phyloP scores from a whole-genome alignment of 768 basidiomycete genomes.

The Mycena rosella region DNA sequence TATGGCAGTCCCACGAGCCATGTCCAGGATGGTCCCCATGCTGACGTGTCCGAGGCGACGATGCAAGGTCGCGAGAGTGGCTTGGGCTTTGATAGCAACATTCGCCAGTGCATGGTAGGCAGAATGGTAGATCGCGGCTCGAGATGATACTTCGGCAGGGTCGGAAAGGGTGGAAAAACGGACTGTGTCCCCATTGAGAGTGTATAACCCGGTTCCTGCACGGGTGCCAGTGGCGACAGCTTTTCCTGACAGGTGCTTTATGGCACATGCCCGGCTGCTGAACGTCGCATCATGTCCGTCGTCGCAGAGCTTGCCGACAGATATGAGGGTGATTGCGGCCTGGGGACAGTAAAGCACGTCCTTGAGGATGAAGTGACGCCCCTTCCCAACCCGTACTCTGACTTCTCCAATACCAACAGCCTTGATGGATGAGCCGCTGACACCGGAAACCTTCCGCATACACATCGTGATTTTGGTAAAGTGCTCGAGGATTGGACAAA shows the following conservation, averaged over 20 bases:
- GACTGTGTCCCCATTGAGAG: neutral
- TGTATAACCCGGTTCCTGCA: neutral
- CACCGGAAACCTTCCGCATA: no score
- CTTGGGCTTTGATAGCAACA: neutral
- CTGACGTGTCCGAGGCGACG: neutral
- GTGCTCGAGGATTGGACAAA: slow-evolving; percentile 1
- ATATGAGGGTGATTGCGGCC: slow-evolving; percentile 2
- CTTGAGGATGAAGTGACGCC: slow-evolving; percentile 4
- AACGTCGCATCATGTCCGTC: neutral
- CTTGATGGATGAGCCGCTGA: slow-evolving; percentile 8
- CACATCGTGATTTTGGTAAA: slow-evolving; percentile 6
- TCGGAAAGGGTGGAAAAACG: neutral
- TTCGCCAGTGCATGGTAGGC: neutral
- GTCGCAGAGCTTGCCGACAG: slow-evolving; percentile 7
- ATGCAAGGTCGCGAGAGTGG: slow-evolving; percentile 11
- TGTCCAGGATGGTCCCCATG: neutral
- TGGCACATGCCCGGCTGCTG: neutral
- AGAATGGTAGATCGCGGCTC: neutral
- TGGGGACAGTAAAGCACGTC: slow-evolving; percentile 6
- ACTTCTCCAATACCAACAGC: slow-evolving; percentile 4
- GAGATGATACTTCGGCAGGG: neutral
- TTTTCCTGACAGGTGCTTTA: neutral
- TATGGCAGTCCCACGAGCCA: slow-evolving; percentile 2
- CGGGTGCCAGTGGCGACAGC: neutral
- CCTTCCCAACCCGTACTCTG: neutral